Conservation (phyloP, 2,329 filamentous ascomycete genomes). For the Ilyonectria destructans region DNA sequence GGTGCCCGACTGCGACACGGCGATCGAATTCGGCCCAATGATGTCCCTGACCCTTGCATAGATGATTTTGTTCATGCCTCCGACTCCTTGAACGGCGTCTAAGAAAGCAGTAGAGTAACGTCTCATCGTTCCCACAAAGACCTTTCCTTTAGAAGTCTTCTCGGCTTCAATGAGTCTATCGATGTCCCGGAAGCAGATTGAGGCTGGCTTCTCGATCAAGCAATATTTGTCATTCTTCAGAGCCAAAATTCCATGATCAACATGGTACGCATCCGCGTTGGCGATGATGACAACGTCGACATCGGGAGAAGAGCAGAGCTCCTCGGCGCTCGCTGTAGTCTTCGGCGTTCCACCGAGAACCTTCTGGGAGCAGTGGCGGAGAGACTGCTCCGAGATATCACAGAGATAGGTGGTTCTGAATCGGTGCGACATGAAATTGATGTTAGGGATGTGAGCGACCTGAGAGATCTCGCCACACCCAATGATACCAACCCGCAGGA, state of each 20-base stretch:
- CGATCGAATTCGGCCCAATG: constrained; percentile 68
- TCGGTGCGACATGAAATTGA: constrained; percentile 61
- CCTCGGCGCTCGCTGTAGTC: constrained; percentile 56
- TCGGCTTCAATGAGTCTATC: constrained; percentile 67
- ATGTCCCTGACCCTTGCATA: constrained; percentile 66
- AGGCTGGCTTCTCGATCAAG: constrained; percentile 73
- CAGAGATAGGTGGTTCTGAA: constrained; percentile 67
- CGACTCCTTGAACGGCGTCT: constrained; percentile 69
- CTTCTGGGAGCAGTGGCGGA: constrained; percentile 47
- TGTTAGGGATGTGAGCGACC: constrained; percentile 68
- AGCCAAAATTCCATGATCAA: constrained; percentile 66
- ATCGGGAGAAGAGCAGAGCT: constrained; percentile 60
- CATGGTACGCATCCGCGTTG: constrained; percentile 70
- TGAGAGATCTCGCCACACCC: constrained; percentile 51
- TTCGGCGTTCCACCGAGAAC: constrained; percentile 43
- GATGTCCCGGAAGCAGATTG: constrained; percentile 64
- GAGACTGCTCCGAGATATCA: constrained; percentile 61
- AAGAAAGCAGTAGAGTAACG: constrained; percentile 72
- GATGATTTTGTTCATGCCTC: constrained; percentile 64
- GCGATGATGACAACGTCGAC: constrained; percentile 71
- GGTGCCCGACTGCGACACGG: constrained; percentile 65
- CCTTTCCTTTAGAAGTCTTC: constrained; percentile 56
- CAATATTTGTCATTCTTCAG: constrained; percentile 70
- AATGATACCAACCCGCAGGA: constrained; percentile 12
- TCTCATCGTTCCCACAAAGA: constrained; percentile 75